Base-by-base conservation (phyloP, 2,329 filamentous ascomycete genomes). In the Curvularia eragrostidis region DNA sequence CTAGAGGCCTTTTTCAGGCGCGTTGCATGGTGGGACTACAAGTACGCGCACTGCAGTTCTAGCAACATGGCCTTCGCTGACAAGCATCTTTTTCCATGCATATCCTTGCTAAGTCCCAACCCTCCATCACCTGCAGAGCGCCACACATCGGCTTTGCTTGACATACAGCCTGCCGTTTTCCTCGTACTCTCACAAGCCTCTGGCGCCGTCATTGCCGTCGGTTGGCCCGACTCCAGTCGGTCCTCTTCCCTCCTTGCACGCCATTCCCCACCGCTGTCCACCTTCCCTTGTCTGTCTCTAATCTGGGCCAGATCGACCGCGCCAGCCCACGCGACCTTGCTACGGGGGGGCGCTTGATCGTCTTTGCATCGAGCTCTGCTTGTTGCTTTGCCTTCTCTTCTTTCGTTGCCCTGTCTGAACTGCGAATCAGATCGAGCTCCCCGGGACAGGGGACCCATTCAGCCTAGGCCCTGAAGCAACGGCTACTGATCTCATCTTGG, bases 141-240 rank as follows among this genome's bases (percentile, higher is more conserved):
- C 74, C 74, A 75, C 74, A 71, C 66, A 71, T 74, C 69, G 71
- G 68, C 68, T 72, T 67, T 65, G 65, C 66, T 71, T 66, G 68
- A 70, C 62, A 62, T 70, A 67, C 69, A 59, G 72, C 62, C 57
- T 72, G 69, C 69, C 72, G 67, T 68, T 73, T 69, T 58, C 68
- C 74, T 64, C 32, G 67, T 68, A 59, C 66, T 66, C 64, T 63
- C 58, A 68, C 66, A 61, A 65, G 68, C 58, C 62, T 68, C 70
- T 62, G 65, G 65, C 67, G 63, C 63, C 62, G 62, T 69, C 61
- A 67, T 68, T 69, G 61, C 68, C 66, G 68, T 66, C 67, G 67
- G 69, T 68, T 73, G 72, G 71, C 62, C 68, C 62, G 71, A 70
- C 62, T 68, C 61, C 61, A 70, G 62, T 71, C 71, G 71, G 70